Evolutionary conservation across 768 basidiomycete genomes (phyloP).

Genomic region (Boletus barrowsii): DNA sequence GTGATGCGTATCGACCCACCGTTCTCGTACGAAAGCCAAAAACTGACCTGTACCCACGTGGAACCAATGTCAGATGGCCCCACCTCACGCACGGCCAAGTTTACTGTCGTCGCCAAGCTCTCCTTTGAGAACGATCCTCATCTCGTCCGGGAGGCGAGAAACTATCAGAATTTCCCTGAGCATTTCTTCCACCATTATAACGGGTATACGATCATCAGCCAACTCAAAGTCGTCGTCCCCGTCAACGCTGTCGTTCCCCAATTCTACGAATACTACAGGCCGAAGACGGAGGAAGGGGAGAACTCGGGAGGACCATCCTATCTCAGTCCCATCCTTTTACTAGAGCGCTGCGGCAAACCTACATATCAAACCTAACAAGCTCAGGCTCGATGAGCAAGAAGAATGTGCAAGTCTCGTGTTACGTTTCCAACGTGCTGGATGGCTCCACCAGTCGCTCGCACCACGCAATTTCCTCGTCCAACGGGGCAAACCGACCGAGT

Average conservation of each 20-base stretch:
- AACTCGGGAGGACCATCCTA: not conserved
- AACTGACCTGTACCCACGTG: constrained; percentile 4
- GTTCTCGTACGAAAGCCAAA: constrained; percentile 10
- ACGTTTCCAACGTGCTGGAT: constrained; percentile 39
- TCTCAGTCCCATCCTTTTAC: constrained; percentile 42
- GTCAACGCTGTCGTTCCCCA: too few species aligned
- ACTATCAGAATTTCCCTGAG: constrained; percentile 27
- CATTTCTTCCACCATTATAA: constrained; percentile 27
- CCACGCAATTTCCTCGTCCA: constrained; percentile 46
- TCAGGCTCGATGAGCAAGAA: constrained; percentile 36
- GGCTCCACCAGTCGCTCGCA: constrained; percentile 42
- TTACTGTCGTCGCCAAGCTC: constrained; percentile 44
- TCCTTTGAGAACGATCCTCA: constrained; percentile 38
- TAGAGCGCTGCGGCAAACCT: constrained; percentile 46
- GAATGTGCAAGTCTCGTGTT: constrained; percentile 41
- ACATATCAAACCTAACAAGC: constrained; percentile 24
- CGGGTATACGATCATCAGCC: constrained; percentile 21
- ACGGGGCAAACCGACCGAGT: constrained; percentile 37
- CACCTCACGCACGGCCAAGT: constrained; percentile 31
- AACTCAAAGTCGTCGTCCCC: constrained; percentile 42
- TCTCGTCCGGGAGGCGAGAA: constrained; percentile 29
- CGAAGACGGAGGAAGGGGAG: not conserved
- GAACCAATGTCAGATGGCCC: fast-evolving
- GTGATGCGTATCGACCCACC: constrained; percentile 15
- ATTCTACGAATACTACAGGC: constrained; percentile 8